Evolutionary conservation across 106 monocot genomes (phyloP), one percentile per base, ranked within the genome.

Genomic region (Platanthera zijinensis): DNA sequence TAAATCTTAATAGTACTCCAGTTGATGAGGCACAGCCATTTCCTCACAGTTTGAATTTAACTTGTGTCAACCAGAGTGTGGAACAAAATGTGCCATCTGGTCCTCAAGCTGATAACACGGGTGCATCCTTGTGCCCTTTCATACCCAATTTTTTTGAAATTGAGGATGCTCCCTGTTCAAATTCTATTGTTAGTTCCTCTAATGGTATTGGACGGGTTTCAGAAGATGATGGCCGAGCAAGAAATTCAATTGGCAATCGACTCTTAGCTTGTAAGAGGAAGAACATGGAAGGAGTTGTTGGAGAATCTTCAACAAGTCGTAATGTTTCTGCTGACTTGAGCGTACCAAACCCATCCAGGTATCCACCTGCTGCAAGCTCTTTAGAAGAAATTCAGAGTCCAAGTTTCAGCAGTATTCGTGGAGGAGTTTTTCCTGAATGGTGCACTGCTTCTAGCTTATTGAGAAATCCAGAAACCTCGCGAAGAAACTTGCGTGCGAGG

Each of bases 251-350:
- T n/a, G 95, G 87, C 68, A 64, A 78, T 52, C 79, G 80, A 13
- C 76, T 81, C 7, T 18, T 80, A 75, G 78, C 83, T 28, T 88
- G 87, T 62, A 95, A 95, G 74, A 89, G 95, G 62, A 95, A 95
- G 79, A 95, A 76, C 77, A 85, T 90, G 22, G 95, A 92, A 76
- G 85, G 84, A 72, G 59, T 83, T 71, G 47, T 74, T 53, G 91
- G 91, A 15, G 89, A 86, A 62, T 77, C 86, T 71, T 94, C 94
- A 77, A 21, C 74, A 39, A 84, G 82, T 74, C 67, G 79, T 76
- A 80, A 54, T 77, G 48, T 66, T 11, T 69, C 49, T 57, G 76
- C 81, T 59, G 32, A 32, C 62, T 54, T 82, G 71, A 86, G 69
- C 78, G 74, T 86, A 61, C 72, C 80, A 51, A 63, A 62, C 66